These are phyloP conservation scores for Biscogniauxia sp. DNA, from an alignment of 2,329 filamentous ascomycete genomes.

Conservation along the genomic window DNA sequence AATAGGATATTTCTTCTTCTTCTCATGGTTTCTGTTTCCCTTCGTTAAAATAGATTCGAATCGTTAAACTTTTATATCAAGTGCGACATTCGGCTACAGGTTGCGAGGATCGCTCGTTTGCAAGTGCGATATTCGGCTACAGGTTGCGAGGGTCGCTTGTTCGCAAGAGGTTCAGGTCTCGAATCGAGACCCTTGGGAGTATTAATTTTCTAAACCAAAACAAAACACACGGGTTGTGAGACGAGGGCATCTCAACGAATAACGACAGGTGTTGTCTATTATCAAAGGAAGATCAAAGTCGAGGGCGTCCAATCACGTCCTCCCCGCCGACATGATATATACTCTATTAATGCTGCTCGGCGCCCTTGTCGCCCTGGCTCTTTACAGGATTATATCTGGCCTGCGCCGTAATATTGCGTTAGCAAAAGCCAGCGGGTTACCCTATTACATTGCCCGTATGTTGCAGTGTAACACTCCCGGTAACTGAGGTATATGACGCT, in stretches of 20 bases:
- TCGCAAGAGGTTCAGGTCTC: background rate
- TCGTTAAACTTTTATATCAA: background rate
- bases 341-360: constrained; percentile 35
- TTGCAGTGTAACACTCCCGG: constrained; percentile 14
- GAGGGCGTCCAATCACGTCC: background rate
- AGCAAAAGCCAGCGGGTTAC: constrained; percentile 50
- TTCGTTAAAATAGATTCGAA: background rate
- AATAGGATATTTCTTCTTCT: background rate
- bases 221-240: background rate
- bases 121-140: background rate
- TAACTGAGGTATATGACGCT: background rate
- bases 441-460: constrained; percentile 54
- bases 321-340: constrained; percentile 32
- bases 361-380: constrained; percentile 33
- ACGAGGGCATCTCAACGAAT: background rate
- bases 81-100: background rate
- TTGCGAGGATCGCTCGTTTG: background rate
- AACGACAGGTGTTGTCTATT: background rate
- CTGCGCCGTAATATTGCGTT: constrained; percentile 45
- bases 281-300: background rate
- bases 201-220: background rate
- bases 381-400: constrained; percentile 32
- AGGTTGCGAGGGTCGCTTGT: background rate
- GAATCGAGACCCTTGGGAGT: background rate
- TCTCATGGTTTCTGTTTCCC: background rate